Conservation (phyloP, 1,284 basidiomycete genomes). For the Ustilago hordei region DNA sequence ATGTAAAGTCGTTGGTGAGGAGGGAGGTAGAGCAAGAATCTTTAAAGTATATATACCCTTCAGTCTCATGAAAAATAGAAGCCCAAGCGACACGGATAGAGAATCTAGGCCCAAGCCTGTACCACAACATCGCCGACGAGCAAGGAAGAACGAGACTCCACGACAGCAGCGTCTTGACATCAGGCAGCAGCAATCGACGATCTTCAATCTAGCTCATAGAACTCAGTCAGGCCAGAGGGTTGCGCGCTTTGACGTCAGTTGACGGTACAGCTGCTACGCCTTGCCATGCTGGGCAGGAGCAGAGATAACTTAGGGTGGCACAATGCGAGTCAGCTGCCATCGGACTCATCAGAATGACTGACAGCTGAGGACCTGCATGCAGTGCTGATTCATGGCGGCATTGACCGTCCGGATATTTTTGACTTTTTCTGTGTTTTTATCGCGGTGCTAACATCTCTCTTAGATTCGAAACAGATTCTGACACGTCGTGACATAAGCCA, state of each 20-base stretch:
- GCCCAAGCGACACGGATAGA: not conserved
- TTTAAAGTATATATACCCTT: no score
- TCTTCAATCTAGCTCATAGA: not conserved
- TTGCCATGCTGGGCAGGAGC: constrained; percentile 5
- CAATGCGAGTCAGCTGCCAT: constrained; percentile 17
- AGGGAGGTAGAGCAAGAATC: not conserved
- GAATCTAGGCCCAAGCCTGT: not conserved
- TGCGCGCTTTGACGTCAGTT: constrained; percentile 29
- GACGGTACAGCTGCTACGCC: not conserved
- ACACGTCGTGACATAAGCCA: constrained; percentile 11
- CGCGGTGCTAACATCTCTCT: not conserved
- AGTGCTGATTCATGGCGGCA: constrained; percentile 34
- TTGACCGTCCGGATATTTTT: constrained; percentile 11
- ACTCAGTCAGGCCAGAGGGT: not conserved
- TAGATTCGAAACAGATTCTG: not conserved
- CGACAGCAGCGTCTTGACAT: constrained; percentile 24
- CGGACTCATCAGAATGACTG: constrained; percentile 22
- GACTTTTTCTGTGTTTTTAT: not conserved
- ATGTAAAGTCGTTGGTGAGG: not conserved
- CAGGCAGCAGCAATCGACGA: constrained; percentile 22
- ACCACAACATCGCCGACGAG: not conserved
- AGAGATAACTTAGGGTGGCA: not conserved
- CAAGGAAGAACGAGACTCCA: not conserved
- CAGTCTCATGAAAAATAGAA: not conserved
- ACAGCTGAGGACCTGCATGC: constrained; percentile 17